Conservation (phyloP, 163 green algal genomes). For the Chlorella variabilis region DNA sequence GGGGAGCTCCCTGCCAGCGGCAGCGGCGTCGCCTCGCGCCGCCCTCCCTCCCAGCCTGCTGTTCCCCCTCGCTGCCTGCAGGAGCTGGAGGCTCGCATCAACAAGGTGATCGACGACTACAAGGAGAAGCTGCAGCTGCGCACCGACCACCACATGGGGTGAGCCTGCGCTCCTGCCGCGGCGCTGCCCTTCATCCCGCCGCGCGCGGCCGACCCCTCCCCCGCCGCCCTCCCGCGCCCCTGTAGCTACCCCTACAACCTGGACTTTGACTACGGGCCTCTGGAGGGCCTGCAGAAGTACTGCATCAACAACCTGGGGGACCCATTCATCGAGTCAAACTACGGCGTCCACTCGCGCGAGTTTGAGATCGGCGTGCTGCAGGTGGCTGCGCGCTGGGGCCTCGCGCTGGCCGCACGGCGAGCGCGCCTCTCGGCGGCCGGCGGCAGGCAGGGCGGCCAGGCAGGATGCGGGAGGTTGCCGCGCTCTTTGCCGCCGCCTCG, state of each 20-base stretch:
- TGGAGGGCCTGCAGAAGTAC: constrained; percentile 89
- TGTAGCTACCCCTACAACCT: constrained; percentile 97
- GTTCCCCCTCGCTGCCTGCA: constrained; percentile 42
- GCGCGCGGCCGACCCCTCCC: no score
- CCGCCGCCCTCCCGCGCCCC: no score
- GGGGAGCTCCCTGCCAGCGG: no score
- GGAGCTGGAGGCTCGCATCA: constrained; percentile 75
- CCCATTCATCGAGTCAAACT: constrained; percentile 98
- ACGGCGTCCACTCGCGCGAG: constrained; percentile 95
- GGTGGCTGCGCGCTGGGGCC: background rate
- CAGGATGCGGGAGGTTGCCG: no score
- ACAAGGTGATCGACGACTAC: constrained; percentile 86
- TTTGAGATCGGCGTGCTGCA: constrained; percentile 96
- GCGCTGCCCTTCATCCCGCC: background rate
- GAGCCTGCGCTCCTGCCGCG: background rate
- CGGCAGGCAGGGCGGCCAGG: no score
- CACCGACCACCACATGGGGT: constrained; percentile 91
- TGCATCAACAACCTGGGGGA: constrained; percentile 99
- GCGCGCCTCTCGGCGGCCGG: no score
- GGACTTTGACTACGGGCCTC: constrained; percentile 94
- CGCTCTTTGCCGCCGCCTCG: no score
- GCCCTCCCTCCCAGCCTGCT: background rate
- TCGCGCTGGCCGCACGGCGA: background rate
- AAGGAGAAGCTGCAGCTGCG: constrained; percentile 81
- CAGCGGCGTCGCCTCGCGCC: background rate